Evolutionary conservation across 2,329 filamentous ascomycete genomes (phyloP), one percentile per base, ranked within the genome.

Genomic region (Pezizomycotina sp.): DNA sequence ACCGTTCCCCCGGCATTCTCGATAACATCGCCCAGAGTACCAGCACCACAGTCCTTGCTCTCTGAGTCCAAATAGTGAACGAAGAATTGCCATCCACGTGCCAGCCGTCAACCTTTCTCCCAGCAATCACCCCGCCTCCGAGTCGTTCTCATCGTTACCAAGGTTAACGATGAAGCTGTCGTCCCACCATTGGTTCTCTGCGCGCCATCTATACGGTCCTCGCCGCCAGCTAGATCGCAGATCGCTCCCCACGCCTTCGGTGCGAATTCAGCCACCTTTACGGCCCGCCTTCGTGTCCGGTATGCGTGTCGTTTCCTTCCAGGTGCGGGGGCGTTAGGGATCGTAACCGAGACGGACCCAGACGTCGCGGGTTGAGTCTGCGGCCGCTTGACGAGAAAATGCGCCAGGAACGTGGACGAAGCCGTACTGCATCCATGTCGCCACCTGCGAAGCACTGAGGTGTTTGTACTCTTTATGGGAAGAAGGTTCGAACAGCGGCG

Each of bases 71-170:
- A 65, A 47, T 71, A 79, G 57, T 79, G 74, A 4, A 74, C 63
- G 52, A 79, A 79, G 54, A 77, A 78, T 78, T 74, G 8, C 74
- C 73, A 54, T 78, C 74, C n/a, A 75, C 70, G 53, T 77, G 74
- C 73, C 74, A 78, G 12, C 60, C 60, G 4, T 59, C 49, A 12
- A 76, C 57, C 1, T 68, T 62, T 34, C 63, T 59, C 0, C 70
- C 70, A 22, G 60, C 55, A 3, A 64, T 55, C 7, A 62, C 60
- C 31, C 60, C 60, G 4, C 65, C 63, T n/a, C n/a, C n/a, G n/a
- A n/a, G 41, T 68, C 64, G 28, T 58, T 58, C 32, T 65, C 62
- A 0, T 62, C 51, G 2, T 62, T 69, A 9, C 74, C 74, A 5
- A 79, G 62, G 54, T 77, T 78, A 26, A 78, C 71, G 48, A 78